Base-by-base conservation (phyloP, 495 filamentous ascomycete genomes). In the Amorphotheca resinae region DNA sequence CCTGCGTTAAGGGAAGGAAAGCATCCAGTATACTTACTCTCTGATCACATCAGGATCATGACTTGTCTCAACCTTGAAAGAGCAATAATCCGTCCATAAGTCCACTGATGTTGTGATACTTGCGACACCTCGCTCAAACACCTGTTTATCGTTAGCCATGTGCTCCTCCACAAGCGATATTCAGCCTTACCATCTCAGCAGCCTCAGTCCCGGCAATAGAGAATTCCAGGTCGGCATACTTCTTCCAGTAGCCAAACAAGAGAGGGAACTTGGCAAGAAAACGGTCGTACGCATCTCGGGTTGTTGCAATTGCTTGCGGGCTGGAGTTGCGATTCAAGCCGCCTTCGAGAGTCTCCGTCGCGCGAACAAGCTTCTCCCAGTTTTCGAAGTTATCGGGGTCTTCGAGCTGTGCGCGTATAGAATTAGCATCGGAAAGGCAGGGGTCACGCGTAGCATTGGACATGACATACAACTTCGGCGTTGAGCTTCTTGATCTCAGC, bases 161-260 rank as follows among this genome's bases (percentile, higher is more conserved):
- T 22, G 23, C 34, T 9, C 11, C 12, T 9, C 12, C 11, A 15
- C 22, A 33, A 11, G 26, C n/a, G 30, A 40, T 8, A 26, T 36
- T 33, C 26, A 39, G 35, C 49, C 70, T 45, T 72, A 95, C 91
- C 84, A 96, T 91, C 58, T 99, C 91, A 43, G 91, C 93, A 22
- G 93, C 87, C 65, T 99, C 91, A 1, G 93, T 94, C 20, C 91
- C 91, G 4, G 86, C 86, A 50, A 96, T 94, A 12, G 84, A 84
- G 63, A 99, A 99, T 57, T 99, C 91, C 18, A 94, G 64, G 57
- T 96, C 91, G 52, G 91, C 91, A 77, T 99, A 98, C 61, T 94
- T 96, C 67, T 95, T 95, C 91, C 91, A 99, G 63, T 95, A 99
- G 32, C 88, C 91, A 58, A 95, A 99, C 1, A 96, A 74, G 18